Conservation (phyloP, 345 rosid species). For the Chamaenerion angustifolium region DNA sequence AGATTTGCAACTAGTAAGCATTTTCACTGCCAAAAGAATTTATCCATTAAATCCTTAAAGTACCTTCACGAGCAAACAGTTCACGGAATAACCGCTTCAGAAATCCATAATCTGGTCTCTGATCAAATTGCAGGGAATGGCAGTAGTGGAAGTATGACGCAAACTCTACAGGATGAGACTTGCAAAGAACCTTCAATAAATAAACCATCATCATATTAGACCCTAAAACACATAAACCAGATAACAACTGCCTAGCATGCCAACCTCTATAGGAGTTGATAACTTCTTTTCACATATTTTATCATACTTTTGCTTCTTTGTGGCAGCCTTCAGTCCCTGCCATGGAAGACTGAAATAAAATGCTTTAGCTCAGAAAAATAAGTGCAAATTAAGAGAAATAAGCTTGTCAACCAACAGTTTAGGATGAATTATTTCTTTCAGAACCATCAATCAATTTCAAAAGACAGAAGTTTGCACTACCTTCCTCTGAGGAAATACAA, state of each 20-base stretch:
- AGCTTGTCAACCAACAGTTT: background rate
- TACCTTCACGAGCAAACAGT: constrained; percentile 74
- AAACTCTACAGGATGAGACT: constrained; percentile 68
- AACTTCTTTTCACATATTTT: constrained; percentile 79
- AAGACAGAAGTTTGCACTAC: constrained; percentile 17
- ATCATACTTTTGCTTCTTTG: constrained; percentile 80
- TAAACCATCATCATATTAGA: background rate
- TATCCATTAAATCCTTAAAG: background rate
- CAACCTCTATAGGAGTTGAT: constrained; percentile 85
- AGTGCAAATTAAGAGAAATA: background rate
- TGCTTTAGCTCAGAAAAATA: constrained; percentile 1
- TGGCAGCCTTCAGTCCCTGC: constrained; percentile 86
- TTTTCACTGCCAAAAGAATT: background rate
- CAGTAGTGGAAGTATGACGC: constrained; percentile 86
- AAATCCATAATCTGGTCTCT: constrained; percentile 88
- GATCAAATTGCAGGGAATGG: constrained; percentile 78
- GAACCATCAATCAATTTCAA: background rate
- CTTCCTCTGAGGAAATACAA: constrained; percentile 83
- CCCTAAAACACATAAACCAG: background rate
- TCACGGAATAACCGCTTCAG: constrained; percentile 78
- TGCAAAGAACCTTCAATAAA: constrained; percentile 55
- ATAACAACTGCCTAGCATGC: background rate
- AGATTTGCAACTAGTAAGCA: background rate
- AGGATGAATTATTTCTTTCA: background rate
- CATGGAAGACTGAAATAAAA: constrained; percentile 61